A percentile compares a stretch with the other conserved stretches of the same genome.
Evolutionary conservation across 352 stramenopile species (phyloP).

Genomic region (Elongisporangium undulatum): DNA sequence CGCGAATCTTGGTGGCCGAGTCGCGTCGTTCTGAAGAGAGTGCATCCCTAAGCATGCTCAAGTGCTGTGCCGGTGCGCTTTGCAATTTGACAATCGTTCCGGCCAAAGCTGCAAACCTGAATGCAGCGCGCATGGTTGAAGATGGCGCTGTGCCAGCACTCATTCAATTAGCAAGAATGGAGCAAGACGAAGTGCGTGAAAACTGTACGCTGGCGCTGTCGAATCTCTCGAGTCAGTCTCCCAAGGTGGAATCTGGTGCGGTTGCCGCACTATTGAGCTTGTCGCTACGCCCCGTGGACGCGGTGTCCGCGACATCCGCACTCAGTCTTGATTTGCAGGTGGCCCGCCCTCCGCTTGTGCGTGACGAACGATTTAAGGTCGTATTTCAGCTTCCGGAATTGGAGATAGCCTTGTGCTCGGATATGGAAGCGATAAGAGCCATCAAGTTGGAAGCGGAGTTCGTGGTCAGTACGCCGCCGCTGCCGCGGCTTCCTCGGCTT

Average conservation of each 20-base stretch:
- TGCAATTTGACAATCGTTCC: conserved; percentile 55
- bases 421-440: conserved; percentile 14
- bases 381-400: conserved; percentile 29
- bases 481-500: conserved; percentile 30
- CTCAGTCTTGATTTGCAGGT: conserved; percentile 7
- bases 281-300: conserved; percentile 20
- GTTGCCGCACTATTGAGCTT: conserved; percentile 55
- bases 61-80: conserved; percentile 56
- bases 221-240: conserved; percentile 64
- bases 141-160: conserved; percentile 60
- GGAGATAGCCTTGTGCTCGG: conserved; percentile 7
- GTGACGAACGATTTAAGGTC: conserved; percentile 42
- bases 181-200: conserved; percentile 57
- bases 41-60: conserved; percentile 25
- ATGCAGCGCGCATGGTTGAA: conserved; percentile 53
- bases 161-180: conserved; percentile 54
- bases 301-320: not conserved
- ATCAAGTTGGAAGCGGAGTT: conserved; percentile 53
- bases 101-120: conserved; percentile 7
- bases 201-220: conserved; percentile 67
- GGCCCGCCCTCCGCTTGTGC: conserved; percentile 36
- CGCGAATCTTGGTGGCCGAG: conserved; percentile 40
- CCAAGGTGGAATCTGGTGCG: conserved; percentile 60
- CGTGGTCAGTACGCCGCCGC: conserved; percentile 43
- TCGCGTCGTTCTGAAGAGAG: conserved; percentile 19